Evolutionary conservation across 1,284 basidiomycete genomes (phyloP), one percentile per base, ranked within the genome.

Genomic region (Pyrrhoderma lamaoense): DNA sequence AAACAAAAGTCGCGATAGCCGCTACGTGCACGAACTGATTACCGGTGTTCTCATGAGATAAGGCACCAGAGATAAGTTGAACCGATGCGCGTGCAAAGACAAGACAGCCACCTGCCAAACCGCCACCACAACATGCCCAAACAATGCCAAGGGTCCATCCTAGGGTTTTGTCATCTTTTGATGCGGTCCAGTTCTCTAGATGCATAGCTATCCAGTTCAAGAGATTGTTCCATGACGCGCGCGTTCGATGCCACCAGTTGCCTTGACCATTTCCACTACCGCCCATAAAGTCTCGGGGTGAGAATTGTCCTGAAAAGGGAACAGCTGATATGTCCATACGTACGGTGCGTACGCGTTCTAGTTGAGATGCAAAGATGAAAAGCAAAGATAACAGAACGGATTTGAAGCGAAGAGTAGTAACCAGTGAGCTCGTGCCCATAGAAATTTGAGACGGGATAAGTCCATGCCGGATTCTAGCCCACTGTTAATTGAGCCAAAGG

Each of bases 51-150:
- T 85, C 75, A 53, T 86, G 84, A 3, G 83, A 84, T 44, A 89
- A 64, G 2, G 78, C 79, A 2, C 85, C 85, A 0, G 86, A 83
- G 36, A 89, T 75, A 14, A 91, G 68, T 61, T 89, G 83, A 53
- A 91, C 87, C 31, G 78, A 79, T 31, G 87, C 89, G 66, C 95
- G 95, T 1, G 93, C 92, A 62, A 96, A 94, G 1, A 97, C 89
- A 45, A 97, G 72, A 67, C 82, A 87, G 39, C 85, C 83, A 2
- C 93, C 93, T 1, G 91, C 91, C 27, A 97, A 71, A 31, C 89
- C 83, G 5, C 93, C 93, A 25, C 93, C 93, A 49, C 82, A 83
- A 53, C 90, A 91, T 1, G 90, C 87, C 93, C 93, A 97, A 0
- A 85, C 86, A 46, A 96, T 89, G 4, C 93, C 93, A 43, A 93